Base-by-base conservation (phyloP, 352 stramenopile genomes). In the Pythium vanterpoolii region DNA sequence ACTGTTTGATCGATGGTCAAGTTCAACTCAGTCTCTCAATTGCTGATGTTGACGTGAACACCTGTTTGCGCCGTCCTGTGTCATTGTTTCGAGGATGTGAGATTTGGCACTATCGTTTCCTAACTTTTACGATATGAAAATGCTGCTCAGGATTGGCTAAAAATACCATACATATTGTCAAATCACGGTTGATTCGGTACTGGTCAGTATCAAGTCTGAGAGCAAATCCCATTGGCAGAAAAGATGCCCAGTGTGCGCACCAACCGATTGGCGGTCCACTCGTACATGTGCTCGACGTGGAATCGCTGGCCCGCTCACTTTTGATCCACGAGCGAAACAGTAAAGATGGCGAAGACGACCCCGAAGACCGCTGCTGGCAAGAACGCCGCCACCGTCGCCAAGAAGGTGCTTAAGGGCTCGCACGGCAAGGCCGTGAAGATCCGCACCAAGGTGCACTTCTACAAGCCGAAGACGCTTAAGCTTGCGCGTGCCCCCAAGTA, bases 381-480 rank as follows among this genome's bases (percentile, higher is more conserved):
- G 77, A 96, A 96, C 77, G 96, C 96, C 80, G 79, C 87, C 67
- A 88, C 95, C 61, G 81, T 97, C 56, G 89, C 89, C 60, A 97
- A 97, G 75, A 96, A 97, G 77, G 77, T 98, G 56, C 94, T 96
- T 61, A 98, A 98, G 86, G 96, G 95, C 76, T 93, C 87, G 56
- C 89, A 97, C 69, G 98, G 98, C 75, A 99, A 98, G 89, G 96
- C 95, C 73, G 96, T 97, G 38, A 96, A 98, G 76, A 97, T 99
- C 76, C 97, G 97, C 92, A 99, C 89, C 69, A 99, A 99, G 81
- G 93, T 98, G 74, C 96, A 99, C 89, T 99, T 99, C 87, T 99
- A 99, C 96, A 95, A 96, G 79, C 96, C 97, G 53, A 98, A 99
- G 84, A 99, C 97, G 60, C 83, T 99, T 24, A 86, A 90, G 73